These are phyloP conservation scores for Boletales sp. DNA, from an alignment of 768 basidiomycete species.

Conservation along the genomic window DNA sequence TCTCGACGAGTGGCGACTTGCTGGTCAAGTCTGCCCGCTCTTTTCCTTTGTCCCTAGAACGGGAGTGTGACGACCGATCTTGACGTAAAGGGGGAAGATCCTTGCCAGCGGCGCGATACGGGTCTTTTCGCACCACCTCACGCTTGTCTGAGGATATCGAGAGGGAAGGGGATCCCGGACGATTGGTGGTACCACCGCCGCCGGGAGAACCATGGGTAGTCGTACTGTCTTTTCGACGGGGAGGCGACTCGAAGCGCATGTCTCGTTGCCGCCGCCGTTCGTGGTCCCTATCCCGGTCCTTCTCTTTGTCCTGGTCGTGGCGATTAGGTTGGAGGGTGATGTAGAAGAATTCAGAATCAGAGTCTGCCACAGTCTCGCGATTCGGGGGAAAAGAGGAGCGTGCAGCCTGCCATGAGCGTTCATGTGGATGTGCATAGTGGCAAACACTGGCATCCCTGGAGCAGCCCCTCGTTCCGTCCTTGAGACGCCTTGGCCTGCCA, in stretches of 20 bases:
- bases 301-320: constrained; percentile 12
- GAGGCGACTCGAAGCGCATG: constrained; percentile 5
- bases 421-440: constrained; percentile 30
- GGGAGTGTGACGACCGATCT: constrained; percentile 8
- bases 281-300: neutral
- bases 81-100: constrained; percentile 4
- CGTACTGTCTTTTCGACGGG: constrained; percentile 17
- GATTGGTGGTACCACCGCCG: neutral
- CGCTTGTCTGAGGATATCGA: constrained; percentile 26
- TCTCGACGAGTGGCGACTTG: constrained; percentile 1
- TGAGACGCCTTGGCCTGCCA: constrained; percentile 22
- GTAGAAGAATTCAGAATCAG: constrained; percentile 23
- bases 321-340: constrained; percentile 8
- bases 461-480: constrained; percentile 21
- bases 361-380: constrained; percentile 16
- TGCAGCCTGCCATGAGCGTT: constrained; percentile 32
- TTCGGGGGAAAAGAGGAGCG: constrained; percentile 24
- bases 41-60: constrained; percentile 9
- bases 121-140: constrained; percentile 20
- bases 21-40: neutral
- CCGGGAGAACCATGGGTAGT: constrained; percentile 8
- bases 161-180: constrained; percentile 21
- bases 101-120: neutral
- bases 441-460: constrained; percentile 18
- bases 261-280: neutral